These are phyloP conservation scores for Russula emetica DNA, from an alignment of 768 basidiomycete genomes.

Conservation along the genomic window DNA sequence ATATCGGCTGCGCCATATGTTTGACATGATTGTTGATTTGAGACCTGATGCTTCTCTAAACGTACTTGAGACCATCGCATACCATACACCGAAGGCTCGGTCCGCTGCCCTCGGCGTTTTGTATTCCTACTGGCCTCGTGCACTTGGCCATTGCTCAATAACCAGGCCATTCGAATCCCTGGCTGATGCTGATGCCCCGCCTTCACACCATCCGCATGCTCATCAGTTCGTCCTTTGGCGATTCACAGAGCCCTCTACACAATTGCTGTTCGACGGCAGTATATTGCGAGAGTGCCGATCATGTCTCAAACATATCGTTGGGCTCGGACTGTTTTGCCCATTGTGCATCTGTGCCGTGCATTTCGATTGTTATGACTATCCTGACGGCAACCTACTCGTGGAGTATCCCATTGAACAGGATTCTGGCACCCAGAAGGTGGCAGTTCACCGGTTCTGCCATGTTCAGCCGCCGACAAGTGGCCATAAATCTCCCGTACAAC, in stretches of 20 bases:
- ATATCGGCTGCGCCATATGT: slow-evolving; percentile 50
- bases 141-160: slow-evolving; percentile 62
- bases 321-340: slow-evolving; percentile 70
- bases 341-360: slow-evolving; percentile 69
- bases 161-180: slow-evolving; percentile 48
- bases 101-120: slow-evolving; percentile 54
- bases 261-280: slow-evolving; percentile 33
- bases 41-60: slow-evolving; percentile 72
- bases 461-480: slow-evolving; percentile 38
- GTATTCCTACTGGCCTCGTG: slow-evolving; percentile 59
- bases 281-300: slow-evolving; percentile 49
- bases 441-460: slow-evolving; percentile 58
- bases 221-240: slow-evolving; percentile 74
- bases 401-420: slow-evolving; percentile 50
- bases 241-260: slow-evolving; percentile 37
- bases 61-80: slow-evolving; percentile 65
- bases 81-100: slow-evolving; percentile 53
- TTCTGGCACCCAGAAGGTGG: slow-evolving; percentile 49
- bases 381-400: slow-evolving; percentile 54
- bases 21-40: slow-evolving; percentile 48
- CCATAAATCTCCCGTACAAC: slow-evolving; percentile 26
- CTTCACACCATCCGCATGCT: slow-evolving; percentile 39
- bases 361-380: slow-evolving; percentile 73
- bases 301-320: slow-evolving; percentile 51
- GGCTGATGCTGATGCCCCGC: slow-evolving; percentile 33